Conservation (phyloP, 148 eudicot genomes). For the Amaranthus palmeri region DNA sequence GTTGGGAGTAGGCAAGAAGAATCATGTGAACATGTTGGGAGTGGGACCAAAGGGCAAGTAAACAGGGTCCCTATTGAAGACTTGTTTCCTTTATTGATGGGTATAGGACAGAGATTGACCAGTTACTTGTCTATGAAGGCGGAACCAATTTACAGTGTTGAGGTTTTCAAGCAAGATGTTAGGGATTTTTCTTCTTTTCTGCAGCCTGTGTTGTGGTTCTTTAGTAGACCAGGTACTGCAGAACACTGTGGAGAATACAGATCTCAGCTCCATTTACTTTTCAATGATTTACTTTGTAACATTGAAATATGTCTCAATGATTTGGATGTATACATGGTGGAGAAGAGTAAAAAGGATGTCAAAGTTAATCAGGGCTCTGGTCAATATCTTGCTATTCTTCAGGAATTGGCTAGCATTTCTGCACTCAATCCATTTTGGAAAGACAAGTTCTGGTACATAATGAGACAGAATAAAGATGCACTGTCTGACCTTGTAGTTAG, state of each 20-base stretch:
- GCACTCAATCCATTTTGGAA: too few relatives aligned
- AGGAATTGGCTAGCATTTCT: too few relatives aligned
- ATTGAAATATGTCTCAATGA: conserved; percentile 42
- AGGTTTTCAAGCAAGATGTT: conserved; percentile 41
- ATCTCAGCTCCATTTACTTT: conserved; percentile 31
- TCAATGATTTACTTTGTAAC: conserved; percentile 31
- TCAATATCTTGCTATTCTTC: too few relatives aligned
- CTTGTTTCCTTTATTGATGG: conserved; percentile 48
- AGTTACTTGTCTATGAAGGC: conserved; percentile 25
- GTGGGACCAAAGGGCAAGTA: background rate
- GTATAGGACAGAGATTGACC: conserved; percentile 42
- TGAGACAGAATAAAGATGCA: too few relatives aligned
- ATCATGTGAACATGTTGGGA: background rate
- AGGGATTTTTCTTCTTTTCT: conserved; percentile 56
- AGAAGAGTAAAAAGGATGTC: conserved; percentile 23
- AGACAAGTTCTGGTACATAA: too few relatives aligned
- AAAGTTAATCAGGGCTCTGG: conserved; percentile 7
- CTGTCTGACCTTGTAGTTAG: too few relatives aligned
- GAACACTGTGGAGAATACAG: conserved; percentile 15
- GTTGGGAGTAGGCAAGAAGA: conserved; percentile 16
- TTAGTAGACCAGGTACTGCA: conserved; percentile 15
- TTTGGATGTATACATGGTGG: conserved; percentile 31
- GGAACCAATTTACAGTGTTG: conserved; percentile 14
- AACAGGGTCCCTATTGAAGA: conserved; percentile 34
- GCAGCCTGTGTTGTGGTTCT: conserved; percentile 35